Evolutionary conservation across 306 rosid genomes (phyloP).

Genomic region (Rosa chinensis): DNA sequence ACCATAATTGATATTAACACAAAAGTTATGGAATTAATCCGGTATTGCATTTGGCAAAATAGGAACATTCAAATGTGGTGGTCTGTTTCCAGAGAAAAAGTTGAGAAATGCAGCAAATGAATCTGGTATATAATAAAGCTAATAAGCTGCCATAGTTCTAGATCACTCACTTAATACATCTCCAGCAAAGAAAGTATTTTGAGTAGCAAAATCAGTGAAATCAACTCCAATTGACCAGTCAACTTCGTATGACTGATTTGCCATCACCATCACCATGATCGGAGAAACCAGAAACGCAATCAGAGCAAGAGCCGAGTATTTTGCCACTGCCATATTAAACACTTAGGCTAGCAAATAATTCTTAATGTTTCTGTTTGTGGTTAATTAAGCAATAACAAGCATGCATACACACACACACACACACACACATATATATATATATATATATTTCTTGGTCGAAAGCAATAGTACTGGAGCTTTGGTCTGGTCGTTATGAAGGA

Average conservation of each 20-base stretch:
- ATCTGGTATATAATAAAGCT: neutral
- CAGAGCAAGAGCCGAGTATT: neutral
- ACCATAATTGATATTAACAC: too few relatives aligned
- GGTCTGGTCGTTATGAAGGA: neutral
- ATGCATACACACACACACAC: too few relatives aligned
- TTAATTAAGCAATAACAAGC: neutral
- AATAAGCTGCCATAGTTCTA: neutral
- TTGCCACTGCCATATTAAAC: neutral
- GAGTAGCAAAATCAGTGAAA: neutral
- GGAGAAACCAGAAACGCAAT: constrained; percentile 2
- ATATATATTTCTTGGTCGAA: neutral
- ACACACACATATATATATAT: too few relatives aligned
- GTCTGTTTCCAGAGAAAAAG: neutral
- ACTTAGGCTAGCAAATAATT: neutral
- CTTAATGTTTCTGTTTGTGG: neutral
- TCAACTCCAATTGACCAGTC: neutral
- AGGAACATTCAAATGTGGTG: too few relatives aligned
- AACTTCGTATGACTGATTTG: neutral
- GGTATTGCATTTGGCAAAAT: too few relatives aligned
- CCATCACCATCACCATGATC: neutral
- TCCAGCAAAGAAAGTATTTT: neutral
- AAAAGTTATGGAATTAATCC: too few relatives aligned
- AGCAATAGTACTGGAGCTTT: neutral
- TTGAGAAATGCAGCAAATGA: neutral
- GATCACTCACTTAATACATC: neutral